Evolutionary conservation across 192 early-diverging fungal species (phyloP).

Genomic region (Obelidium mucronatum): DNA sequence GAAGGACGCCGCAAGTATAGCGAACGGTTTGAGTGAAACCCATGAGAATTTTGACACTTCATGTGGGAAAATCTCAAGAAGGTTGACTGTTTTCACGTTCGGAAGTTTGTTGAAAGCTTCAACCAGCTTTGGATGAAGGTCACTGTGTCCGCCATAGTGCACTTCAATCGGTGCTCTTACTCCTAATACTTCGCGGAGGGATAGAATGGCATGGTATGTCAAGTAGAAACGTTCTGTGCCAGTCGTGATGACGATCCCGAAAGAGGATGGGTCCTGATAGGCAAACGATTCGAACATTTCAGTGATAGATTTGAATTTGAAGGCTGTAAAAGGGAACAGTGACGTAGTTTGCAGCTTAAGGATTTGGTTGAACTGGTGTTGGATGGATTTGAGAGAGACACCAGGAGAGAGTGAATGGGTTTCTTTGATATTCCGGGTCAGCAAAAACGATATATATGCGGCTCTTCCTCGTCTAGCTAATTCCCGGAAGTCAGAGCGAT

Average conservation of each 20-base stretch:
- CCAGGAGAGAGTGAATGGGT: no score
- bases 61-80: neutral
- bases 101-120: neutral
- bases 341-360: neutral
- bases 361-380: neutral
- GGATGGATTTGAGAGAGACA: neutral
- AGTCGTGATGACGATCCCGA: conserved; percentile 24
- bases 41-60: neutral
- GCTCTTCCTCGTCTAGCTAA: conserved; percentile 2
- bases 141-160: neutral
- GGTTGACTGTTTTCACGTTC: neutral
- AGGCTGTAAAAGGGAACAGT: neutral
- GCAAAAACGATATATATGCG: neutral
- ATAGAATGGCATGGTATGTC: conserved; percentile 4
- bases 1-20: conserved; percentile 13
- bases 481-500: neutral
- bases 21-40: neutral
- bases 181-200: conserved; percentile 7
- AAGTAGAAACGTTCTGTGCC: neutral
- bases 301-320: neutral
- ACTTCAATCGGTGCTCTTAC: conserved; percentile 10
- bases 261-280: neutral
- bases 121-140: neutral
- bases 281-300: neutral
- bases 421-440: neutral